Conservation (phyloP, 2,329 filamentous ascomycete genomes). For the Claviceps digitariae region DNA sequence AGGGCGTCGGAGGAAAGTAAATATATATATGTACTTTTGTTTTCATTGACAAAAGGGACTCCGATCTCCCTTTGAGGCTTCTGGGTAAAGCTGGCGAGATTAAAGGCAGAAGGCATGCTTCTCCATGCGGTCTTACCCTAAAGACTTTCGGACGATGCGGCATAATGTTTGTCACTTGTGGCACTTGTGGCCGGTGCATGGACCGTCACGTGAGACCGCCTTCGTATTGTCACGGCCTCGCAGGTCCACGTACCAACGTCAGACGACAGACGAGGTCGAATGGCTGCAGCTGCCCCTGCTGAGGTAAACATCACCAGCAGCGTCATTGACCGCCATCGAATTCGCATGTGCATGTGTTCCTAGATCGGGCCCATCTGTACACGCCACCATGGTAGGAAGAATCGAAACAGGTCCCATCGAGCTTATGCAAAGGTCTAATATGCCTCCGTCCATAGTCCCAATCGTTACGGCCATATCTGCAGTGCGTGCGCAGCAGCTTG, state of each 20-base stretch:
- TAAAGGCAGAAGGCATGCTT: too few species aligned
- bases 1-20: too few species aligned
- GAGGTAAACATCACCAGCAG: constrained; percentile 6
- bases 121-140: neutral
- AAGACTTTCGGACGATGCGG: neutral
- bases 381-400: neutral
- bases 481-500: constrained; percentile 87
- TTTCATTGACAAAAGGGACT: too few species aligned
- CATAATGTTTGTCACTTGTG: neutral
- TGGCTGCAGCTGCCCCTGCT: constrained; percentile 13
- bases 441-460: constrained; percentile 53
- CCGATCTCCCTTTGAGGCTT: too few species aligned
- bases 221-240: constrained; percentile 10
- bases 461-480: constrained; percentile 91
- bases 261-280: constrained; percentile 6
- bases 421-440: neutral
- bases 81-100: too few species aligned
- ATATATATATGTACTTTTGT: too few species aligned
- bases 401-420: neutral
- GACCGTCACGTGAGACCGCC: constrained; percentile 1
- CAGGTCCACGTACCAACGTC: constrained; percentile 22
- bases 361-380: neutral
- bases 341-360: neutral
- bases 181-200: neutral
- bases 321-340: constrained; percentile 5